phyloP scores from a whole-genome alignment of 1,284 basidiomycete species.

The Apiotrichum laibachii region DNA sequence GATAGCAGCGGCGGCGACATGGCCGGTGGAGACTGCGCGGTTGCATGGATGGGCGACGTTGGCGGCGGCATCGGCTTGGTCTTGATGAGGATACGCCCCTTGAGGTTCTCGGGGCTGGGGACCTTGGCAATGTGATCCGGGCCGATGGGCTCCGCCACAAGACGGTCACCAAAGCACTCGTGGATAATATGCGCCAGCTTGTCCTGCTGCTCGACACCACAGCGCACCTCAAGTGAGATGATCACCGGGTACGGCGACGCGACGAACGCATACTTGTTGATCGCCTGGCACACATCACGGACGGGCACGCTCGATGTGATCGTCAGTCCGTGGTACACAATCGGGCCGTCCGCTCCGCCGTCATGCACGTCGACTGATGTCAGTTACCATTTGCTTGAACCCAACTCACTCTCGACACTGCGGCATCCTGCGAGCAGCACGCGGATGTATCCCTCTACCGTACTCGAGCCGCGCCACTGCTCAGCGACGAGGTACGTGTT shows the following conservation, averaged over 20 bases:
- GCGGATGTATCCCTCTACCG: slow-evolving; percentile 92
- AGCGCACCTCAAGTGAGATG: slow-evolving; percentile 92
- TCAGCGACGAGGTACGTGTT: slow-evolving; percentile 96
- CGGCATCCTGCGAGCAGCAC: slow-evolving; percentile 87
- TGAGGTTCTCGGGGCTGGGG: slow-evolving; percentile 85
- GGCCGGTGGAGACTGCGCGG: slow-evolving; percentile 9
- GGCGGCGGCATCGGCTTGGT: slow-evolving; percentile 47
- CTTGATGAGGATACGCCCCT: slow-evolving; percentile 80
- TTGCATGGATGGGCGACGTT: background rate
- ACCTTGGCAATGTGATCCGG: slow-evolving; percentile 46
- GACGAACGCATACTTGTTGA: slow-evolving; percentile 89
- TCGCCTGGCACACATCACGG: slow-evolving; percentile 79
- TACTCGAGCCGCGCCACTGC: slow-evolving; percentile 89
- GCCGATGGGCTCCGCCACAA: slow-evolving; percentile 62
- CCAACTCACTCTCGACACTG: slow-evolving; percentile 79
- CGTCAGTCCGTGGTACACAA: slow-evolving; percentile 88
- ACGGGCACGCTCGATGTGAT: slow-evolving; percentile 82
- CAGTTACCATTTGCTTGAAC: background rate
- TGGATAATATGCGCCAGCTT: slow-evolving; percentile 74
- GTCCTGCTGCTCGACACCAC: slow-evolving; percentile 76
- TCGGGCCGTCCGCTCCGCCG: slow-evolving; percentile 69
- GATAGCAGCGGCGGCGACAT: background rate
- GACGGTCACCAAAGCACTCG: slow-evolving; percentile 70
- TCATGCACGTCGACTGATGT: slow-evolving; percentile 86
- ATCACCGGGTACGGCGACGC: slow-evolving; percentile 92